Evolutionary conservation across 495 filamentous ascomycete genomes (phyloP), one percentile per base, ranked within the genome.

Genomic region (Podospora conica): DNA sequence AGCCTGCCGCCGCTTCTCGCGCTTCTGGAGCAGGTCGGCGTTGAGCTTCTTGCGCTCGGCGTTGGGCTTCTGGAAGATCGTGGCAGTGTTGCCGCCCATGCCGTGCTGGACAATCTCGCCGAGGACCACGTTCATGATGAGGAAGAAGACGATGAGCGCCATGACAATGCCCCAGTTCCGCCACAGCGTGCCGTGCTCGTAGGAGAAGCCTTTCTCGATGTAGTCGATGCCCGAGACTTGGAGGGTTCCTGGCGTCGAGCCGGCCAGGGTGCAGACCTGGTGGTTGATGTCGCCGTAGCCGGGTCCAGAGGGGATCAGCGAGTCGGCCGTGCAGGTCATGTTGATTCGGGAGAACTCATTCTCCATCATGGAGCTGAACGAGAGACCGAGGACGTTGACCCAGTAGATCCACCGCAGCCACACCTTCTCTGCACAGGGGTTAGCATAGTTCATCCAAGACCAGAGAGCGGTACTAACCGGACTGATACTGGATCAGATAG

Each of bases 381-480:
- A 84, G 3, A 93, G 81, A 40, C 90, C 90, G 6, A 94, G 81
- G 0, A 89, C 85, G 64, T 93, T 93, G 72, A 93, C 82, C 74
- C 86, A 94, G 77, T 90, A 93, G 54, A 94, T 88, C 91, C 91
- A 93, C 21, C 87, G 77, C 23, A 92, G 76, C 90, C 90, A 93
- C 8, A 87, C 86, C 64, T 91, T 86, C 57, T 88, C 80, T 65
- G 53, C 29, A 8, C 7, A 9, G 55, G 25, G 12, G 33, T 69
- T 20, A 69, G 67, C 54, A 24, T 27, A 1, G 20, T 3, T 3
- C 4, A 9, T 2, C n/a, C 21, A 21, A 18, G 18, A 40, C 1
- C n/a, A 23, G n/a, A 31, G 28, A 9, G 53, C 15, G 61, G 9
- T 1, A 61, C 64, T 64, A 28, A 67, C 68, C 56, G 8, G 75